Evolutionary conservation across 306 rosid species (phyloP).

Genomic region (Rosa rugosa): DNA sequence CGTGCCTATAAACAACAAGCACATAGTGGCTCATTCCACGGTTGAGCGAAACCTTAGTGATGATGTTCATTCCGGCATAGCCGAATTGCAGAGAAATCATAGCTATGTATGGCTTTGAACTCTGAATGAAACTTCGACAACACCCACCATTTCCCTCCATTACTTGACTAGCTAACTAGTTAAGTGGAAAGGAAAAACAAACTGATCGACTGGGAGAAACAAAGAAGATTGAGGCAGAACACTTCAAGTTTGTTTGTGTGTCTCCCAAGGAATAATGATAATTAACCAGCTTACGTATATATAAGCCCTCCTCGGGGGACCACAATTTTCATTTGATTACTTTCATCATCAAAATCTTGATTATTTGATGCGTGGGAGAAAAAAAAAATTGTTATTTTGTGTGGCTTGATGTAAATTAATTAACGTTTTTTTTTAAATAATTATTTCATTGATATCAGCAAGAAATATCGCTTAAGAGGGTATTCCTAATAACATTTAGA

Average conservation of each 20-base stretch:
- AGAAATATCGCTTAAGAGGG: too few species aligned
- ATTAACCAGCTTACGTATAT: not conserved
- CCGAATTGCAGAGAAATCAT: constrained; percentile 84
- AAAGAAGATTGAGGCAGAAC: not conserved
- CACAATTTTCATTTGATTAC: not conserved
- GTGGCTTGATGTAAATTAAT: not conserved
- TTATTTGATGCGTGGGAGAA: not conserved
- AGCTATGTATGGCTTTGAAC: constrained; percentile 70
- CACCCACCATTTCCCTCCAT: not conserved
- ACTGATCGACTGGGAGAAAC: not conserved
- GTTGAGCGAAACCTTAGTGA: constrained; percentile 75
- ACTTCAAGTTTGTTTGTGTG: constrained; percentile 5
- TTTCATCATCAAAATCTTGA: not conserved
- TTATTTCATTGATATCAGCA: too few species aligned
- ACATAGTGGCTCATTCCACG: constrained; percentile 94
- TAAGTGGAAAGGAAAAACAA: not conserved
- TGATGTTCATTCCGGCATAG: constrained; percentile 84
- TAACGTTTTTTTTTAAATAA: too few species aligned
- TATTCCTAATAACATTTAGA: too few species aligned
- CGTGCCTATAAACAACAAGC: constrained; percentile 89
- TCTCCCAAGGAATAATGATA: not conserved
- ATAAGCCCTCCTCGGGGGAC: not conserved
- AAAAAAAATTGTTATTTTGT: not conserved
- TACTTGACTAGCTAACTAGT: not conserved
- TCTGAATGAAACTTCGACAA: constrained; percentile 4